Evolutionary conservation across 2,329 filamentous ascomycete species (phyloP).

Genomic region (Diplodia scrobiculata): DNA sequence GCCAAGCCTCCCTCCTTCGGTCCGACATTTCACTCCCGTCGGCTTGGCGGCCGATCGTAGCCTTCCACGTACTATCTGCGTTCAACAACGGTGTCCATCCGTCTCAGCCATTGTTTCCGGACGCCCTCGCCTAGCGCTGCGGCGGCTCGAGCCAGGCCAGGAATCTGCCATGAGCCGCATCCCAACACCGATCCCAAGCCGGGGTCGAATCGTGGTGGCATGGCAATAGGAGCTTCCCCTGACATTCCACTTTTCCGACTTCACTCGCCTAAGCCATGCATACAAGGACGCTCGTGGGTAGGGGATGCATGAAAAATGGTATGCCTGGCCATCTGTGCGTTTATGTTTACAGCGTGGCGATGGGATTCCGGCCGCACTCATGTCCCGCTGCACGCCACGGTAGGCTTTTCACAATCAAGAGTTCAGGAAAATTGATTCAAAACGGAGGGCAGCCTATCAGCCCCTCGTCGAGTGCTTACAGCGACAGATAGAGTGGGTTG

Average conservation of each 20-base stretch:
- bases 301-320: neutral
- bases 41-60: neutral
- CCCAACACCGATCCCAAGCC: neutral
- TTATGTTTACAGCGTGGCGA: neutral
- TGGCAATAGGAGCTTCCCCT: neutral
- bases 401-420: neutral
- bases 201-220: neutral
- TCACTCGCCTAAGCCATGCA: neutral
- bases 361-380: neutral
- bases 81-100: neutral
- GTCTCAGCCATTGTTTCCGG: neutral
- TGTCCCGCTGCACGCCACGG: neutral
- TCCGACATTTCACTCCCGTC: neutral
- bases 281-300: neutral
- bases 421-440: neutral
- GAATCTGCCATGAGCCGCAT: neutral
- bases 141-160: neutral
- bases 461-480: too few relatives aligned
- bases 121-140: neutral
- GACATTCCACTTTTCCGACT: neutral
- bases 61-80: neutral
- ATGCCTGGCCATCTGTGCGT: neutral
- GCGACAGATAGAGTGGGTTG: neutral
- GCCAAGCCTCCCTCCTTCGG: slow-evolving; percentile 5
- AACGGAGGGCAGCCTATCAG: neutral